Conservation (phyloP, 257 asterid species). For the Plantago major region DNA sequence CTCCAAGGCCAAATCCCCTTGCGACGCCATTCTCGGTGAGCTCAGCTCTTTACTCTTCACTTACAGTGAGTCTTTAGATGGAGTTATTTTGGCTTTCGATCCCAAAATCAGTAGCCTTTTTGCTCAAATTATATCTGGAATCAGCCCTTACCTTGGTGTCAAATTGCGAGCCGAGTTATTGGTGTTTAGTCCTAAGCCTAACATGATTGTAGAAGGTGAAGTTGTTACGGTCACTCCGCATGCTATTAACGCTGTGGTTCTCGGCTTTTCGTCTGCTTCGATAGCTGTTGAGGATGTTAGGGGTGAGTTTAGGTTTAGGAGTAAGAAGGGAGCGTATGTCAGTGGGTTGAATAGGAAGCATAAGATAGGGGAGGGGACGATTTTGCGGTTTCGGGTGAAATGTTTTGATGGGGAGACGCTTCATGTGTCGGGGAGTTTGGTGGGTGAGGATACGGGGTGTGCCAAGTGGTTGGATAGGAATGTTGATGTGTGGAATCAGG, state of each 20-base stretch:
- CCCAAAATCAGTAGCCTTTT: slow-evolving; percentile 30
- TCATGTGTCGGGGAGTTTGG: slow-evolving; percentile 65
- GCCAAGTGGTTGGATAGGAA: slow-evolving; percentile 66
- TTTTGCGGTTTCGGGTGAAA: slow-evolving; percentile 64
- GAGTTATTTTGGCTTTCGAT: slow-evolving; percentile 81
- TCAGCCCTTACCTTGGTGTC: slow-evolving; percentile 62
- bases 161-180: slow-evolving; percentile 45
- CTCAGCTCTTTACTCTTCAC: slow-evolving; percentile 73
- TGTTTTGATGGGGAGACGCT: slow-evolving; percentile 77
- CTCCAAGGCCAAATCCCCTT: slow-evolving; percentile 40
- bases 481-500: slow-evolving; percentile 44
- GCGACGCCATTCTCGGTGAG: slow-evolving; percentile 51
- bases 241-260: slow-evolving; percentile 64
- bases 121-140: slow-evolving; percentile 69
- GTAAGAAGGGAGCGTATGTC: slow-evolving; percentile 47
- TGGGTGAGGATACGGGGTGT: slow-evolving; percentile 53
- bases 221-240: slow-evolving; percentile 59
- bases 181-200: slow-evolving; percentile 68
- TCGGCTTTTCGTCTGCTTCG: slow-evolving; percentile 66
- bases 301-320: slow-evolving; percentile 54
- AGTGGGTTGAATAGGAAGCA: slow-evolving; percentile 55
- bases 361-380: slow-evolving; percentile 57
- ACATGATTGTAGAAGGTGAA: slow-evolving; percentile 63
- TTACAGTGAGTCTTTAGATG: slow-evolving; percentile 68
- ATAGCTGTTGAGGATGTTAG: slow-evolving; percentile 61